These are phyloP conservation scores for Trapa bicornis DNA, from an alignment of 345 rosid species.

Conservation along the genomic window DNA sequence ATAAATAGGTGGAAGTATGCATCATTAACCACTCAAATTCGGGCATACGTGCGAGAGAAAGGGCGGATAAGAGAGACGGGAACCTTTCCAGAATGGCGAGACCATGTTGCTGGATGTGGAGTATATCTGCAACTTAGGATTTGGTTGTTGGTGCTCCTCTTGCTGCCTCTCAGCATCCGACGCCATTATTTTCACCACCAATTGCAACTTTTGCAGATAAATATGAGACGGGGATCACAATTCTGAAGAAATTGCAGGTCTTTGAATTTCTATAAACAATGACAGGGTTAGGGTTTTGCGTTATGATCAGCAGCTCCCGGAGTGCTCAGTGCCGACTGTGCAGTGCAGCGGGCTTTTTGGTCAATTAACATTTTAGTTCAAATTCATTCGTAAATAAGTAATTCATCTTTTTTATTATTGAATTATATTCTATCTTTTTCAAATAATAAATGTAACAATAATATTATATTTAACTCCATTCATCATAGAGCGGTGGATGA, in stretches of 20 bases:
- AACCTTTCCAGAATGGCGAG: slow-evolving; percentile 75
- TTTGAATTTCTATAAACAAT: neutral
- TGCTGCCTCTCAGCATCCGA: neutral
- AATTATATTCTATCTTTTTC: too few species aligned
- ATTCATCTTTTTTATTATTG: too few species aligned
- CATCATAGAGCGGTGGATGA: too few species aligned
- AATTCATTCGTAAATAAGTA: neutral
- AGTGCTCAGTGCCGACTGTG: too few species aligned
- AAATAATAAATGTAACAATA: too few species aligned
- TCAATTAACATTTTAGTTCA: neutral
- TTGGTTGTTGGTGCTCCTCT: slow-evolving; percentile 14
- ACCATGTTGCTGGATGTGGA: slow-evolving; percentile 39
- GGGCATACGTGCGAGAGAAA: neutral
- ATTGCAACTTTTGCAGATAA: neutral
- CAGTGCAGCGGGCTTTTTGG: neutral
- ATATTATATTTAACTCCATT: too few species aligned
- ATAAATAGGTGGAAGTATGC: neutral
- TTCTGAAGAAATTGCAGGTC: neutral
- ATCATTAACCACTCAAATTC: neutral
- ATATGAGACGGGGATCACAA: neutral
- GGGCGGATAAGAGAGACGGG: slow-evolving; percentile 5
- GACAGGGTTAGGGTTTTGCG: neutral
- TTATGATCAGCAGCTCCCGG: neutral
- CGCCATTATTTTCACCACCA: neutral
- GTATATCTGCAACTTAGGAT: slow-evolving; percentile 57